phyloP scores from a whole-genome alignment of 768 basidiomycete species.

The Fibroporia radiculosa region DNA sequence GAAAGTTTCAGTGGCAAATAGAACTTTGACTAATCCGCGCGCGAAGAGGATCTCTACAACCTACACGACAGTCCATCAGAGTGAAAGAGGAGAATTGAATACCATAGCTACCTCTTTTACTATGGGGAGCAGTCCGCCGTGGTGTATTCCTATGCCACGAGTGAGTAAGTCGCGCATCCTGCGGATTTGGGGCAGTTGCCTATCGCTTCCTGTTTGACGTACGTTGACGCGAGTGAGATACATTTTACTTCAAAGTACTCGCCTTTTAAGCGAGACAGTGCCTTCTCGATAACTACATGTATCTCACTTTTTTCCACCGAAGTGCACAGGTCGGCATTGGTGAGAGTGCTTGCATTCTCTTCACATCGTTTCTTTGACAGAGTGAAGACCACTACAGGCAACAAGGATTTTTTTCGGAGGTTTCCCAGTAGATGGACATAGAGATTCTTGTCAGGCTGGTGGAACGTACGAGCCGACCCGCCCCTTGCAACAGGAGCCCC shows the following conservation, averaged over 20 bases:
- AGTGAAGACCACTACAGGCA: conserved; percentile 95
- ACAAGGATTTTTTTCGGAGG: conserved; percentile 75
- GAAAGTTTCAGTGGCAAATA: conserved; percentile 99
- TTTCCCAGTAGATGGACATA: conserved; percentile 89
- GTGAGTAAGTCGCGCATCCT: conserved; percentile 85
- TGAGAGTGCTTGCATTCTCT: conserved; percentile 87
- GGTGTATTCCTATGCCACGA: conserved; percentile 95
- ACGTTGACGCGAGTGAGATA: background rate
- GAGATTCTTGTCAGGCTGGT: conserved; percentile 80
- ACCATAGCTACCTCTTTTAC: conserved; percentile 76
- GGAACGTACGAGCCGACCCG: conserved; percentile 42
- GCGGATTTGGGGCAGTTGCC: conserved; percentile 85
- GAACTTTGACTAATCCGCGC: conserved; percentile 87
- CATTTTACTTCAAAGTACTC: conserved; percentile 8
- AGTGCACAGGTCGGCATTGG: conserved; percentile 80
- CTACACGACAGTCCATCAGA: conserved; percentile 30
- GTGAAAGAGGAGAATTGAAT: background rate
- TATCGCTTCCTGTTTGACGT: conserved; percentile 68
- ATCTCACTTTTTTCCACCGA: conserved; percentile 95
- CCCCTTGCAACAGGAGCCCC: conserved; percentile 30
- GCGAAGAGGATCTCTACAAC: conserved; percentile 96
- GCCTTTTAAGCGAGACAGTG: conserved; percentile 88
- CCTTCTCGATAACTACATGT: conserved; percentile 90
- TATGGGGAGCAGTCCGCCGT: conserved; percentile 91
- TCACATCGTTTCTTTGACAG: conserved; percentile 97